A percentile compares a stretch with the other conserved stretches of the same genome.
These are phyloP conservation scores for Backusella macrospora DNA, from an alignment of 192 early-diverging fungal species.

Conservation along the genomic window DNA sequence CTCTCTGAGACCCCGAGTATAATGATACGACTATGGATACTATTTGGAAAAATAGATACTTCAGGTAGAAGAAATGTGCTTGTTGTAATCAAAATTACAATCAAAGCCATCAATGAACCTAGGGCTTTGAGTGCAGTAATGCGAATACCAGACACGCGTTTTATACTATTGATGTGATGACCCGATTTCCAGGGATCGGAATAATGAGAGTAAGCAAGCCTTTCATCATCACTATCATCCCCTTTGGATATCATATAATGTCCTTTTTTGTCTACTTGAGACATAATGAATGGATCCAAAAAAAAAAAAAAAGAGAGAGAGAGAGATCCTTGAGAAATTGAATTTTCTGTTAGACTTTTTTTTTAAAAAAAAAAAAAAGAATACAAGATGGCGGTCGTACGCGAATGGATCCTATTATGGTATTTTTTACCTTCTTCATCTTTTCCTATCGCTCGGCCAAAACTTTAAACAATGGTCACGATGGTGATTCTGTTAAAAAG, in stretches of 20 bases:
- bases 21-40: neutral
- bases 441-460: neutral
- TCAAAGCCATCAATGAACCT: neutral
- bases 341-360: neutral
- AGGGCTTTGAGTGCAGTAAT: neutral
- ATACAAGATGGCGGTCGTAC: neutral
- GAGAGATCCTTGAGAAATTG: neutral
- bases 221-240: neutral
- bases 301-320: neutral
- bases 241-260: neutral
- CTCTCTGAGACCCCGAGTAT: neutral
- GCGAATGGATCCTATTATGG: neutral
- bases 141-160: neutral
- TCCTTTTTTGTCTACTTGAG: neutral
- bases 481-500: neutral
- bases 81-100: neutral
- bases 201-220: neutral
- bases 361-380: neutral
- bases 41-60: neutral
- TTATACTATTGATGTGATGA: neutral
- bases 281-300: neutral
- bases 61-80: neutral
- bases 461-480: neutral
- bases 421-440: slow-evolving; percentile 16
- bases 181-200: neutral